These are phyloP conservation scores for Wickerhamiella lipophila DNA, from an alignment of 805 yeast species.

Conservation along the genomic window DNA sequence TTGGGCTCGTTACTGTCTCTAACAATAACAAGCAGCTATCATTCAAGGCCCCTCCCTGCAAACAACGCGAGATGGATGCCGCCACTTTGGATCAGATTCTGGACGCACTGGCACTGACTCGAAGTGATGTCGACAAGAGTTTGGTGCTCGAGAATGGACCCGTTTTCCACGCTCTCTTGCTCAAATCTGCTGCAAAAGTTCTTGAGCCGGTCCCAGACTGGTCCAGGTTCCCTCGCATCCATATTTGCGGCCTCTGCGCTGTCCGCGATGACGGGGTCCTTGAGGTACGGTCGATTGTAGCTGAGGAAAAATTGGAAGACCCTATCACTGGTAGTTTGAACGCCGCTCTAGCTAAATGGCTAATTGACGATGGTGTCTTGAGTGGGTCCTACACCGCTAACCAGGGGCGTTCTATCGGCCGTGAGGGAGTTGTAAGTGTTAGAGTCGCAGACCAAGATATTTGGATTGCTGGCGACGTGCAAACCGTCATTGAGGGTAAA, in stretches of 20 bases:
- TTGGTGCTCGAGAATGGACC: constrained; percentile 1
- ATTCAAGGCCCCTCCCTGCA: constrained; percentile 1
- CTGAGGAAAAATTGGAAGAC: constrained; percentile 3
- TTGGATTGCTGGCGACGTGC: constrained; percentile 15
- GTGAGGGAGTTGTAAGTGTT: constrained; percentile 15
- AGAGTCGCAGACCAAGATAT: constrained; percentile 13
- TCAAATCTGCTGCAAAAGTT: not conserved
- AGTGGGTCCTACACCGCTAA: constrained; percentile 11
- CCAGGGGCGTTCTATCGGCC: constrained; percentile 18
- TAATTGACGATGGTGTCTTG: not conserved
- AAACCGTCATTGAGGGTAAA: constrained; percentile 11
- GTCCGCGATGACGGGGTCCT: constrained; percentile 3
- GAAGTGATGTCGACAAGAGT: not conserved
- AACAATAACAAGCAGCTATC: constrained; percentile 27
- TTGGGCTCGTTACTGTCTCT: constrained; percentile 30
- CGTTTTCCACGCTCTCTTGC: not conserved
- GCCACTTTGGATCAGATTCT: not conserved
- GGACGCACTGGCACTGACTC: not conserved
- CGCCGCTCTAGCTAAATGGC: constrained; percentile 19
- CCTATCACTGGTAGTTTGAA: constrained; percentile 19
- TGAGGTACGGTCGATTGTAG: constrained; percentile 6
- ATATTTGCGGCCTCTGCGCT: constrained; percentile 5
- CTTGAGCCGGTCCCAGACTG: not conserved
- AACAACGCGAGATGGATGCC: not conserved
- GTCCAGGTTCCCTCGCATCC: not conserved